Evolutionary conservation across 345 rosid species (phyloP).

Genomic region (Barbarea vulgaris): DNA sequence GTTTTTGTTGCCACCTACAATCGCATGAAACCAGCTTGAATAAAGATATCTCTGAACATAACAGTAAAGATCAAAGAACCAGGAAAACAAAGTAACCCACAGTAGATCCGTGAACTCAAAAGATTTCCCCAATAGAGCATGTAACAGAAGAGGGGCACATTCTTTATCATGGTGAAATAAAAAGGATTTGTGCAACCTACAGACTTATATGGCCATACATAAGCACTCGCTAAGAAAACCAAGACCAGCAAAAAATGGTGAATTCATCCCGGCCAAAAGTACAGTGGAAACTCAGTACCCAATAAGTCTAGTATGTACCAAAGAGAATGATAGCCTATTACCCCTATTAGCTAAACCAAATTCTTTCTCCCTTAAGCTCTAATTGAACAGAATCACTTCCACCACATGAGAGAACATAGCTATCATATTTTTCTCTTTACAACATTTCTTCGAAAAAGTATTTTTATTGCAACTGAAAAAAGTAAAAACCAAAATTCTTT

Average conservation of each 20-base stretch:
- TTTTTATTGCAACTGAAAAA: neutral
- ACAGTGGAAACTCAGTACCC: neutral
- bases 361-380: constrained; percentile 1
- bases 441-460: neutral
- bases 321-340: constrained; percentile 18
- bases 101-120: constrained; percentile 22
- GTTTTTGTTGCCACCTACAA: constrained; percentile 98
- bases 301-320: constrained; percentile 8
- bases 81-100: constrained; percentile 14
- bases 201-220: constrained; percentile 10
- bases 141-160: constrained; percentile 16
- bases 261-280: neutral
- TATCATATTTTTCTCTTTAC: neutral
- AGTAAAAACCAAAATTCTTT: neutral
- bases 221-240: neutral
- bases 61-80: constrained; percentile 15
- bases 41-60: constrained; percentile 16
- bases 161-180: constrained; percentile 7
- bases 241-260: constrained; percentile 13
- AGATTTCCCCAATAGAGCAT: constrained; percentile 10
- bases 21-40: constrained; percentile 30
- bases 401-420: constrained; percentile 6
- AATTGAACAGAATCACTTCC: constrained; percentile 20
- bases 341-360: constrained; percentile 6
- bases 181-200: constrained; percentile 20